Conservation (phyloP, 2,329 filamentous ascomycete species). For the Graphilbum fragrans region DNA sequence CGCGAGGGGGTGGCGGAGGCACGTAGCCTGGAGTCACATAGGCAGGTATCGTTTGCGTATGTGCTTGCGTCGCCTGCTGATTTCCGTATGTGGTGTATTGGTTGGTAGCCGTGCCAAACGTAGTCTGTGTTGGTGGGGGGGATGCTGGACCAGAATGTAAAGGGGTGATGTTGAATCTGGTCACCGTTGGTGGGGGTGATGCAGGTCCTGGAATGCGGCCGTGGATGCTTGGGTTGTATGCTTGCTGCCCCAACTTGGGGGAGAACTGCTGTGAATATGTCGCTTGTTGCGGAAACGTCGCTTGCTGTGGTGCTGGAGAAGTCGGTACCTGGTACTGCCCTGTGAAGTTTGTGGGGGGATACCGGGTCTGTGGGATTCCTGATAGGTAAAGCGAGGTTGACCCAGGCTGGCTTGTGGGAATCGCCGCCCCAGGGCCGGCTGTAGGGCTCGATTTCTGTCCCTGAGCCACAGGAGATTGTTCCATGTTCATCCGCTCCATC, state of each 20-base stretch:
- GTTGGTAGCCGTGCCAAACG: conserved; percentile 34
- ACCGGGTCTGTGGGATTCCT: conserved; percentile 26
- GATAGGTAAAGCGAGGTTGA: conserved; percentile 24
- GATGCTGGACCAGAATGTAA: conserved; percentile 29
- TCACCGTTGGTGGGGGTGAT: conserved; percentile 26
- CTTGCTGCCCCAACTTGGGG: conserved; percentile 30
- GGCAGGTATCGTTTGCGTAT: conserved; percentile 20
- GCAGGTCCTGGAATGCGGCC: conserved; percentile 45
- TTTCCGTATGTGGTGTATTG: conserved; percentile 36
- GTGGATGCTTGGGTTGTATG: conserved; percentile 46
- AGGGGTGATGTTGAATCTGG: conserved; percentile 21
- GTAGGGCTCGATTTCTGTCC: conserved; percentile 17
- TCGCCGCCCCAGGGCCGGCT: background rate
- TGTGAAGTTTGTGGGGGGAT: conserved; percentile 40
- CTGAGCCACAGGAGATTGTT: conserved; percentile 38
- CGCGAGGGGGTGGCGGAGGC: conserved; percentile 51
- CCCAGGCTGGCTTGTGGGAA: conserved; percentile 17
- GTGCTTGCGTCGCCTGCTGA: conserved; percentile 21
- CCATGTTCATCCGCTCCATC: conserved; percentile 93
- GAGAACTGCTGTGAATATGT: background rate
- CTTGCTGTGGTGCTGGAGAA: conserved; percentile 40
- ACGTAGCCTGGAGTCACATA: conserved; percentile 47
- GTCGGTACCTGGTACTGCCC: conserved; percentile 48
- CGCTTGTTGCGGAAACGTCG: conserved; percentile 19
- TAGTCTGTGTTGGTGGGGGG: conserved; percentile 50